These are phyloP conservation scores for Penstemon barbatus DNA, from an alignment of 257 asterid species.

Conservation along the genomic window DNA sequence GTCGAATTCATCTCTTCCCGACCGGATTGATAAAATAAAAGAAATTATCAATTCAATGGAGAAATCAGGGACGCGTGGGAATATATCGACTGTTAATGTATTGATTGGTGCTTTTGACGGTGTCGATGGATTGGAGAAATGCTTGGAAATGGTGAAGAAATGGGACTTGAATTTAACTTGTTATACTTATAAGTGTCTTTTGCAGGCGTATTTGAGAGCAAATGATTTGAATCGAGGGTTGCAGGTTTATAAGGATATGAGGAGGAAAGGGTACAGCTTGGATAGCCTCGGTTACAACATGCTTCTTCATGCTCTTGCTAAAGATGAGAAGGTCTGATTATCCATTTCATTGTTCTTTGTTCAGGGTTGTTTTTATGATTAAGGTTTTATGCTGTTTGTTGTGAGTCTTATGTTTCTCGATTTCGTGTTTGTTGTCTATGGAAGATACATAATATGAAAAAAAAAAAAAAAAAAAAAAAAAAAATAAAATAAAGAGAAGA, in stretches of 20 bases:
- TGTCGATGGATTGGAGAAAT: constrained; percentile 57
- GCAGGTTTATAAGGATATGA: constrained; percentile 52
- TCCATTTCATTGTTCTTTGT: neutral
- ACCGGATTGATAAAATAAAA: constrained; percentile 45
- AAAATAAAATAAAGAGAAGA: too few relatives aligned
- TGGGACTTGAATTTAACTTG: constrained; percentile 75
- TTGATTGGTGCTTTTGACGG: constrained; percentile 64
- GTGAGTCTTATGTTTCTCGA: neutral
- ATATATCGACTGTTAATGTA: constrained; percentile 80
- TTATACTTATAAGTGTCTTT: constrained; percentile 85
- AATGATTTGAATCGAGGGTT: constrained; percentile 47
- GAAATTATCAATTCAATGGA: constrained; percentile 40
- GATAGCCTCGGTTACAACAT: constrained; percentile 80
- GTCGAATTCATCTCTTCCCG: constrained; percentile 52
- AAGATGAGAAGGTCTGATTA: constrained; percentile 65
- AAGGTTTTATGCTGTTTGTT: neutral
- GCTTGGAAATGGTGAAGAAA: constrained; percentile 67
- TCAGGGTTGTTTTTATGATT: neutral
- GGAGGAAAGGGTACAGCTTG: constrained; percentile 65
- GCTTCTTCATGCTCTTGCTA: constrained; percentile 85
- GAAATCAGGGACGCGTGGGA: constrained; percentile 50
- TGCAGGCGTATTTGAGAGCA: constrained; percentile 79
- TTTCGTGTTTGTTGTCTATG: constrained; percentile 2
- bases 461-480: too few relatives aligned
- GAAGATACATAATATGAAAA: neutral